phyloP scores from a whole-genome alignment of 1,284 basidiomycete species.

The Puccinia hordei region DNA sequence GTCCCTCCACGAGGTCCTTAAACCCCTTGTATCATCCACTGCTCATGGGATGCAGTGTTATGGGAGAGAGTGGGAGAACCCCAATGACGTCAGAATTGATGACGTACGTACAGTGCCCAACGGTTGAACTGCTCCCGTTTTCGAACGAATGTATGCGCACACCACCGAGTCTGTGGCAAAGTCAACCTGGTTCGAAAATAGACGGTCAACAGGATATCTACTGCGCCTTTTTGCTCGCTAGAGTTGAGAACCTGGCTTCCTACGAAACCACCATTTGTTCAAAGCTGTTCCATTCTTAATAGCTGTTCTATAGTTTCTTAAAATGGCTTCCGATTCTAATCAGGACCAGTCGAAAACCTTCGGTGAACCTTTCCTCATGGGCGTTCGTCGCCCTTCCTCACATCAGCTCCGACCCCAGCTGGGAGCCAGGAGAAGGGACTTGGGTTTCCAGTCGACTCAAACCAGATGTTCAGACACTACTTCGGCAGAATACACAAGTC shows the following conservation, averaged over 20 bases:
- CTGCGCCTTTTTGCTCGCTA: neutral
- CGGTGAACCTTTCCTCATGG: neutral
- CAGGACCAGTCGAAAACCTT: neutral
- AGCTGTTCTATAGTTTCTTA: neutral
- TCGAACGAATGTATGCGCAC: neutral
- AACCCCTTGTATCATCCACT: too few relatives aligned
- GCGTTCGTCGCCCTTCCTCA: slow-evolving; percentile 4
- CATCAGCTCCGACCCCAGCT: slow-evolving; percentile 7
- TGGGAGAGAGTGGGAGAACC: too few relatives aligned
- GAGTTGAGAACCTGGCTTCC: neutral
- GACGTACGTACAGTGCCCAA: neutral
- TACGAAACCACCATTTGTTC: neutral
- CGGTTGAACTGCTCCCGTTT: neutral
- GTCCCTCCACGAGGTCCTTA: too few relatives aligned
- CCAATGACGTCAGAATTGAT: neutral
- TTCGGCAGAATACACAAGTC: too few relatives aligned
- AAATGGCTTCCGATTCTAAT: neutral
- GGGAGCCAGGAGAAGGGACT: neutral
- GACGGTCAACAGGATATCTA: slow-evolving; percentile 1
- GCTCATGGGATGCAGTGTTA: too few relatives aligned
- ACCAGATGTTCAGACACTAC: too few relatives aligned
- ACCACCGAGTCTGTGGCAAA: neutral
- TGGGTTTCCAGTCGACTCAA: too few relatives aligned
- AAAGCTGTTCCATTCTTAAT: neutral
- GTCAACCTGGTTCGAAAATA: neutral